These are phyloP conservation scores for Vitis vinifera DNA, from an alignment of 164 flowering plant genomes.

Conservation along the genomic window ASM3070453v1 NC_081815.1:18806501-18807000, in stretches of 20 bases:
- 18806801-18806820: background rate
- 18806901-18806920: background rate
- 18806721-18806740: background rate
- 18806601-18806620: background rate
- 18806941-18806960: background rate
- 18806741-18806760: background rate
- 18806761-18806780: background rate
- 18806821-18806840: background rate
- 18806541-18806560: background rate
- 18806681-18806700: background rate
- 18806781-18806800: background rate
- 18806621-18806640: conserved; percentile 1
- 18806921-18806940: background rate
- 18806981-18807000: background rate
- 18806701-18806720: background rate
- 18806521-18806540: background rate
- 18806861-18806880: background rate
- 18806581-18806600: background rate
- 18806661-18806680: background rate
- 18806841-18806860: background rate
- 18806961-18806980: no score
- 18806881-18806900: background rate
- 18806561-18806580: background rate
- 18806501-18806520: background rate
- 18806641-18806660: no score